Base-by-base conservation (phyloP, 2,329 filamentous ascomycete genomes). In the Aspergillus tamarii region DNA sequence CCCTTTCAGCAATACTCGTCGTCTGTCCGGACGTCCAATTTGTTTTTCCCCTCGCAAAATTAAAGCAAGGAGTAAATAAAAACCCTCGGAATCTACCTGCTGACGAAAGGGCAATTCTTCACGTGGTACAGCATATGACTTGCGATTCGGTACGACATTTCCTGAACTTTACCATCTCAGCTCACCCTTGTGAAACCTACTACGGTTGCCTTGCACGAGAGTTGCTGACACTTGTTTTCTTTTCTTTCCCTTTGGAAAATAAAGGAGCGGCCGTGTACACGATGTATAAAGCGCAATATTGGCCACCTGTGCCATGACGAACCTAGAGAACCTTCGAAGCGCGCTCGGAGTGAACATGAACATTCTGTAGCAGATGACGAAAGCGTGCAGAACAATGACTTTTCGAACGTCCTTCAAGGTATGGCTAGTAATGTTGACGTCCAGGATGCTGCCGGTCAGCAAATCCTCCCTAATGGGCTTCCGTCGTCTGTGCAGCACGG, bases 281-380 rank as follows among this genome's bases (percentile, higher is more conserved):
- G 95, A 82, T 99, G 95, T 84, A 92, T 98, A 81, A 99, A 98
- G 83, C 90, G 95, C 76, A 97, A 97, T 82, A 99, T 99, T 79
- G 95, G 94, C 73, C 95, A 99, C 81, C 86, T 99, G 70, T 99
- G 95, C 81, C 95, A 97, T 83, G 95, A 99, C 81, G 95, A 98
- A 81, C 94, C 94, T 70, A 90, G 94, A 79, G 94, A 99, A 75
- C 84, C 89, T 70, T 87, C 90, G 64, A 96, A 95, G 81, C 94
- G 94, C 80, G 81, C 86, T 72, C 97, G 94, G 82, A 86, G 83
- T 76, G 84, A 87, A 70, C 82, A 83, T 67, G 85, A 83, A 66
- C 80, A 84, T 64, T 83, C 87, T 59, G 81, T 82, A 50, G 84
- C 84, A 62, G 88, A 91, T 72, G 88, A 91, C 75, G 85, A 88